Evolutionary conservation across 2,329 filamentous ascomycete genomes (phyloP).

Genomic region (Aspergillus sp.): DNA sequence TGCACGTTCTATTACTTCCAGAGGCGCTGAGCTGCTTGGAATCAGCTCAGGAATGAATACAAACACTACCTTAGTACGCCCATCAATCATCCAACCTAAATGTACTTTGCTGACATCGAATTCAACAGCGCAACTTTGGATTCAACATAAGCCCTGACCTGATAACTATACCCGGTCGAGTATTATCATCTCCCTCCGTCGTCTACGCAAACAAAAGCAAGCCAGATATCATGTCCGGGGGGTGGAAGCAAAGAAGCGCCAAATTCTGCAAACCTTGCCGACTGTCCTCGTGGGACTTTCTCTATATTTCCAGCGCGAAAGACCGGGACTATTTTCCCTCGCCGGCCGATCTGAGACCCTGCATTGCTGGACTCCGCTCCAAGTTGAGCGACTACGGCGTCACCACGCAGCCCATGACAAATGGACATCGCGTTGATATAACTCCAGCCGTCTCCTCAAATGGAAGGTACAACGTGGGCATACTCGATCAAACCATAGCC

Average conservation of each 20-base stretch:
- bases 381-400: constrained; percentile 32
- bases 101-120: neutral
- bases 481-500: constrained; percentile 13
- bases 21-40: constrained; percentile 57
- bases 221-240: constrained; percentile 37
- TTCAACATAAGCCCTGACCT: constrained; percentile 52
- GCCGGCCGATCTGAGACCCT: constrained; percentile 5
- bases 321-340: constrained; percentile 2
- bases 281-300: constrained; percentile 29
- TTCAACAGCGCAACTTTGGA: constrained; percentile 56
- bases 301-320: constrained; percentile 21
- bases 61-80: constrained; percentile 46
- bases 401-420: constrained; percentile 5
- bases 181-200: constrained; percentile 62
- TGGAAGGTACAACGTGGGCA: constrained; percentile 13
- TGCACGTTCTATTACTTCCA: constrained; percentile 62
- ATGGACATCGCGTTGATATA: constrained; percentile 17
- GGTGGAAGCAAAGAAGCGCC: constrained; percentile 67
- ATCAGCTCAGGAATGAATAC: constrained; percentile 49
- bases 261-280: constrained; percentile 56
- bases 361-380: constrained; percentile 18
- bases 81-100: neutral
- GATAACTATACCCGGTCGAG: constrained; percentile 70
- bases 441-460: constrained; percentile 7
- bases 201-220: constrained; percentile 50